Percentiles rank a stretch among this genome's conserved stretches.
These are phyloP conservation scores for Prunus dulcis DNA, from an alignment of 306 rosid species.

Conservation along the genomic window DNA sequence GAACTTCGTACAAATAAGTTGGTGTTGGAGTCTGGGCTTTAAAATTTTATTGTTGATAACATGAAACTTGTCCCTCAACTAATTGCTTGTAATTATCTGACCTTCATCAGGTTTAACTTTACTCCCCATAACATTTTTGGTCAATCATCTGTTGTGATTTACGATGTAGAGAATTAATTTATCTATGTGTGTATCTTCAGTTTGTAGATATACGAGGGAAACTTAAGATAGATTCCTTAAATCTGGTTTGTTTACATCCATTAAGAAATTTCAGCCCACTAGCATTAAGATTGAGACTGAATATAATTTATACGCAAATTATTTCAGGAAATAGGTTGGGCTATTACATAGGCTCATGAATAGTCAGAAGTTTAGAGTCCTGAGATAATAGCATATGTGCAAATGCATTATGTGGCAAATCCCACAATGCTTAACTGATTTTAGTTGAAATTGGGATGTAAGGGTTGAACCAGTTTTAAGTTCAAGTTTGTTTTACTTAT, in stretches of 20 bases:
- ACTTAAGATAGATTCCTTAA: not conserved
- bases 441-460: constrained; percentile 3
- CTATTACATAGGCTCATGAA: not conserved
- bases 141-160: not conserved
- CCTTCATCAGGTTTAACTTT: not conserved
- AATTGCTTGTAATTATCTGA: not conserved
- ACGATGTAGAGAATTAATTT: not conserved
- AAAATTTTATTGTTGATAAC: not conserved
- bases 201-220: not conserved
- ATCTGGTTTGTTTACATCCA: not conserved
- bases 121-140: not conserved
- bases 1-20: not conserved
- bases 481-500: constrained; percentile 13
- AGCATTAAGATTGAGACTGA: not conserved
- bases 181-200: not conserved
- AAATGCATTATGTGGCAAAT: constrained; percentile 6
- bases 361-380: not conserved
- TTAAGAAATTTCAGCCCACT: not conserved
- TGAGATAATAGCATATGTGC: constrained; percentile 3
- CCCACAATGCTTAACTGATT: not conserved
- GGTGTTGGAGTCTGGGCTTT: not conserved
- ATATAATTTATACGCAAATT: not conserved
- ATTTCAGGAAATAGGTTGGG: not conserved
- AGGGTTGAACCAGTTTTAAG: constrained; percentile 1
- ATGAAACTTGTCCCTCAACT: not conserved